phyloP scores from a whole-genome alignment of 768 basidiomycete species.

The Termitomyces heimii region DNA sequence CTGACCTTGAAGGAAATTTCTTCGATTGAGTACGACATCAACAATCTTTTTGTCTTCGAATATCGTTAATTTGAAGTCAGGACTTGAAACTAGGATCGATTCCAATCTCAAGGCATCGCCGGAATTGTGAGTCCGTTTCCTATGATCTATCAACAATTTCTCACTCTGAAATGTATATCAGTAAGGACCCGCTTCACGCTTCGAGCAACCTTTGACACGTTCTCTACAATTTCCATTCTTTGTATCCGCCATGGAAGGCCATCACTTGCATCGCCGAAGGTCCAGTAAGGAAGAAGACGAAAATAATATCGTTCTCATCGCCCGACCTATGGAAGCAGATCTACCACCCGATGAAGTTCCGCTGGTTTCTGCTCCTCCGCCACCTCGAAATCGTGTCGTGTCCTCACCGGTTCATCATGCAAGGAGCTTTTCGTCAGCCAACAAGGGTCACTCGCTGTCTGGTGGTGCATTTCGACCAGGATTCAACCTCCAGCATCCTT shows the following conservation, averaged over 20 bases:
- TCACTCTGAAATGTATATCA: background rate
- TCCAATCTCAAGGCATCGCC: background rate
- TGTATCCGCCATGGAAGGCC: conserved; percentile 10
- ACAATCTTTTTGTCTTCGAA: background rate
- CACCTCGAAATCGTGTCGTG: conserved; percentile 20
- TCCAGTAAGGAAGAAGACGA: conserved; percentile 38
- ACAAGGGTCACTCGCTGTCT: conserved; percentile 17
- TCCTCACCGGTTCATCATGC: conserved; percentile 17
- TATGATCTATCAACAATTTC: background rate
- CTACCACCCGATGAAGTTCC: conserved; percentile 4
- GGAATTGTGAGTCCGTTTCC: background rate
- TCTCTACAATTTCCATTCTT: conserved; percentile 7
- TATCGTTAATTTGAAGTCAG: background rate
- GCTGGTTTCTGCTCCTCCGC: conserved; percentile 13
- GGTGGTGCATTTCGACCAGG: conserved; percentile 25
- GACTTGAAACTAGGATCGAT: background rate
- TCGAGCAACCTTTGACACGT: background rate
- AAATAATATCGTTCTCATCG: conserved; percentile 19
- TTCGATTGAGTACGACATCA: background rate
- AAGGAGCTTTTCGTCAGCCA: conserved; percentile 21
- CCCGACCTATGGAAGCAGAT: conserved; percentile 16
- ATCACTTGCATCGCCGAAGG: conserved; percentile 33
- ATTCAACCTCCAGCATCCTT: conserved; percentile 17
- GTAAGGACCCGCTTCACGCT: background rate
- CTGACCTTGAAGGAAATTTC: background rate